Evolutionary conservation across 2,329 filamentous ascomycete genomes (phyloP).

Genomic region (Aspergillus ustus): DNA sequence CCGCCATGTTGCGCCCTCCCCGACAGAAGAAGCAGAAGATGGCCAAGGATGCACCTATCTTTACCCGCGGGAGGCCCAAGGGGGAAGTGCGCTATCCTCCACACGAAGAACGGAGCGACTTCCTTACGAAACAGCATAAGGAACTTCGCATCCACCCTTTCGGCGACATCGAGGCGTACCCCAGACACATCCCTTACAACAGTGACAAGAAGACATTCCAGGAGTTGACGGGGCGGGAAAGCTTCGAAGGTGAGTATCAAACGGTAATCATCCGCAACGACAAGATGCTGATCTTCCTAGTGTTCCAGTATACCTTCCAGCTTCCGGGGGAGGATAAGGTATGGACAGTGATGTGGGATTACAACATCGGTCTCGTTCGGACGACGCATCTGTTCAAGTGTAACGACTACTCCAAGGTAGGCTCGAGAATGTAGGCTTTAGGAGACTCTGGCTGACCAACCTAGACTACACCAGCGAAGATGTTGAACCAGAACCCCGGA

Average conservation of each 20-base stretch:
- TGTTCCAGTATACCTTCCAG: conserved; percentile 74
- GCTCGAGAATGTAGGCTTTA: conserved; percentile 23
- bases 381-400: conserved; percentile 96
- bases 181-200: conserved; percentile 86
- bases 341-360: conserved; percentile 93
- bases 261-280: neutral
- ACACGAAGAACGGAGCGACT: conserved; percentile 67
- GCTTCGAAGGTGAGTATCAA: conserved; percentile 73
- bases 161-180: conserved; percentile 63
- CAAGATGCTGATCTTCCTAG: conserved; percentile 24
- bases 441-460: neutral
- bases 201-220: conserved; percentile 91
- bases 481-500: conserved; percentile 76
- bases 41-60: conserved; percentile 67
- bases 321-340: conserved; percentile 68
- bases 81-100: conserved; percentile 75
- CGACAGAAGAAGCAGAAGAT: conserved; percentile 58
- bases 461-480: conserved; percentile 86
- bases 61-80: conserved; percentile 64
- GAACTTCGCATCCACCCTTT: conserved; percentile 69
- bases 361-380: conserved; percentile 89
- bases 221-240: conserved; percentile 82
- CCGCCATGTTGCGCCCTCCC: conserved; percentile 30
- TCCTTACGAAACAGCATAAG: conserved; percentile 62
- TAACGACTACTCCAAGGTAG: conserved; percentile 82